phyloP scores from a whole-genome alignment of 306 rosid genomes.

The Medicago ruthenica region DNA sequence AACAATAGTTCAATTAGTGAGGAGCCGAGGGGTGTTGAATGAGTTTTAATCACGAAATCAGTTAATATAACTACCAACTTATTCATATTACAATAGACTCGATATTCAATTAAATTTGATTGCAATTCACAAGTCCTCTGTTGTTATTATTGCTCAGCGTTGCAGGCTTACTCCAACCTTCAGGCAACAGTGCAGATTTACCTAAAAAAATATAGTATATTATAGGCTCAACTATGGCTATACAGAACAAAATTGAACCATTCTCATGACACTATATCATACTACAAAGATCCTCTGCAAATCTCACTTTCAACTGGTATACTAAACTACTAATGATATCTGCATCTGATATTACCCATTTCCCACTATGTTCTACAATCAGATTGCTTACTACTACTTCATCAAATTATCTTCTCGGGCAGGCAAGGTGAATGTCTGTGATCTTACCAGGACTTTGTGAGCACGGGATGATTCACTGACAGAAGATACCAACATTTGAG shows the following conservation, averaged over 20 bases:
- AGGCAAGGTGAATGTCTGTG: constrained; percentile 67
- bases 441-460: constrained; percentile 59
- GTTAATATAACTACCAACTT: no score
- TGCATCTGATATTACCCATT: constrained; percentile 49
- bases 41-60: no score
- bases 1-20: no score
- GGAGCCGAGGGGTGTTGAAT: no score
- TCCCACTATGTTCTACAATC: constrained; percentile 46
- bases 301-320: constrained; percentile 41
- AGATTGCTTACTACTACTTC: constrained; percentile 48
- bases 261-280: constrained; percentile 28
- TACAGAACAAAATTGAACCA: constrained; percentile 26
- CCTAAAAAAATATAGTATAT: constrained; percentile 26
- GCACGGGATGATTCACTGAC: constrained; percentile 57
- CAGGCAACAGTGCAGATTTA: constrained; percentile 20
- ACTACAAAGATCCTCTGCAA: not conserved
- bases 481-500: constrained; percentile 72
- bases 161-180: constrained; percentile 32
- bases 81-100: not conserved
- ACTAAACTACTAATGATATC: constrained; percentile 23
- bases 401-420: constrained; percentile 55
- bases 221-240: constrained; percentile 40
- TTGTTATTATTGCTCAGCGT: constrained; percentile 32
- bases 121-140: constrained; percentile 22
- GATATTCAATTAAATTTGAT: constrained; percentile 45